phyloP scores from a whole-genome alignment of 108 stramenopile species.

The Cylindrotheca closterium region DNA sequence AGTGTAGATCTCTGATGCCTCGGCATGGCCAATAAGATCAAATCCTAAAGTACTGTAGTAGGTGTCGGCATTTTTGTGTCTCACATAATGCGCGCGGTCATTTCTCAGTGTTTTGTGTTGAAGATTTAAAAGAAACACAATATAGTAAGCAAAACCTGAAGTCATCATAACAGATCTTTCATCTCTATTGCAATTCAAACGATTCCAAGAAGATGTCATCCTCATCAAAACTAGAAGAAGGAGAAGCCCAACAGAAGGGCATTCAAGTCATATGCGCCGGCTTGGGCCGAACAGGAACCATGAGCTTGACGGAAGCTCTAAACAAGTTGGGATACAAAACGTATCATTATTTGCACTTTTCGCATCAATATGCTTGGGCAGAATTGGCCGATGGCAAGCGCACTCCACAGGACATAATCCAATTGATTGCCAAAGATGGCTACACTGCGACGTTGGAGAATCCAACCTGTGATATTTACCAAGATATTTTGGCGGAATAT shows the following conservation, averaged over 20 bases:
- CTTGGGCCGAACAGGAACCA: constrained; percentile 30
- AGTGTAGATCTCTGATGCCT: no score
- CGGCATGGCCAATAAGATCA: no score
- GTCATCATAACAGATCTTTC: no score
- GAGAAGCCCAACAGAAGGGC: not conserved
- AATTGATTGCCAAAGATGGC: constrained; percentile 22
- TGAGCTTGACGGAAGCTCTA: constrained; percentile 25
- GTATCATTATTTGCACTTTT: constrained; percentile 21
- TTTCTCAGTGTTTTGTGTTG: not conserved
- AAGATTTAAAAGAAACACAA: no score
- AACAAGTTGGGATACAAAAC: constrained; percentile 13
- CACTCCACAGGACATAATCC: constrained; percentile 1
- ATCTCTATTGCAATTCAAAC: no score
- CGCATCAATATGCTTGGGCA: constrained; percentile 13
- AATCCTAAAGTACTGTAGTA: no score
- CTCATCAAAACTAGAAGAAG: not conserved
- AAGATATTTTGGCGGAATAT: constrained; percentile 11
- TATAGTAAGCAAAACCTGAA: no score
- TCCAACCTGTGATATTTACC: constrained; percentile 25
- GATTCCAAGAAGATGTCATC: not conserved
- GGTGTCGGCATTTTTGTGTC: no score
- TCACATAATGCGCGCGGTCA: no score
- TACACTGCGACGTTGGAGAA: constrained; percentile 44
- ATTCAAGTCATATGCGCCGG: constrained; percentile 26
- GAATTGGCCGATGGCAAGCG: constrained; percentile 8